These are phyloP conservation scores for Lophiostoma macrostomum DNA, from an alignment of 495 filamentous ascomycete genomes.

Conservation along the genomic window DNA sequence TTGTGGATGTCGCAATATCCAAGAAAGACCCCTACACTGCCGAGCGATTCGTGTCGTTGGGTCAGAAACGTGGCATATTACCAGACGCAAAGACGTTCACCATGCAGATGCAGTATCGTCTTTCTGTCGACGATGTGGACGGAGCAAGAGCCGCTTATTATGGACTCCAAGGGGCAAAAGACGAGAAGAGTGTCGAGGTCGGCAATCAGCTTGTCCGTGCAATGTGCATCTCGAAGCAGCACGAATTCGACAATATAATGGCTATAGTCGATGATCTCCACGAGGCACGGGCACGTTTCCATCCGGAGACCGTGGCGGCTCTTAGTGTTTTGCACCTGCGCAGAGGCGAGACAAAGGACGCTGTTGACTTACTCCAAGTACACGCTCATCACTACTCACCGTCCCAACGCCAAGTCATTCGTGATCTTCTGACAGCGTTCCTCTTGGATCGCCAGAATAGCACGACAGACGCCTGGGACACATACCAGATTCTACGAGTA, in stretches of 20 bases:
- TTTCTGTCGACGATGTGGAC: constrained; percentile 65
- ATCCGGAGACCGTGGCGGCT: constrained; percentile 66
- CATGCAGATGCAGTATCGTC: constrained; percentile 70
- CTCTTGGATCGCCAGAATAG: constrained; percentile 59
- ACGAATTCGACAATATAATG: constrained; percentile 63
- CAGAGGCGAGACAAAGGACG: constrained; percentile 68
- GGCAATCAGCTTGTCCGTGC: constrained; percentile 75
- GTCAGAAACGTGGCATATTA: constrained; percentile 57
- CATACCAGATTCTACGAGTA: constrained; percentile 70
- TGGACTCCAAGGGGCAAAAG: constrained; percentile 51
- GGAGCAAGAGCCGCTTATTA: constrained; percentile 63
- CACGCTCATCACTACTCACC: constrained; percentile 61
- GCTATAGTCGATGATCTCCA: constrained; percentile 72
- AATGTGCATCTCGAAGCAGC: constrained; percentile 57
- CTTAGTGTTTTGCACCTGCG: constrained; percentile 68
- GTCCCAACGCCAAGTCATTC: constrained; percentile 61
- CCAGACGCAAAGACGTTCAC: constrained; percentile 65
- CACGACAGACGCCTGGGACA: constrained; percentile 69
- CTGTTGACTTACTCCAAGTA: constrained; percentile 72
- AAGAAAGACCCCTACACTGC: constrained; percentile 66
- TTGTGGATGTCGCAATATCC: constrained; percentile 73
- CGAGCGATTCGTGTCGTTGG: constrained; percentile 66
- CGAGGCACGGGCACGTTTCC: constrained; percentile 64
- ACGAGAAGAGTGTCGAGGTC: constrained; percentile 57
- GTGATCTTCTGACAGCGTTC: constrained; percentile 62